Conservation (phyloP, 345 rosid genomes). For the Syzygium oleosum region DNA sequence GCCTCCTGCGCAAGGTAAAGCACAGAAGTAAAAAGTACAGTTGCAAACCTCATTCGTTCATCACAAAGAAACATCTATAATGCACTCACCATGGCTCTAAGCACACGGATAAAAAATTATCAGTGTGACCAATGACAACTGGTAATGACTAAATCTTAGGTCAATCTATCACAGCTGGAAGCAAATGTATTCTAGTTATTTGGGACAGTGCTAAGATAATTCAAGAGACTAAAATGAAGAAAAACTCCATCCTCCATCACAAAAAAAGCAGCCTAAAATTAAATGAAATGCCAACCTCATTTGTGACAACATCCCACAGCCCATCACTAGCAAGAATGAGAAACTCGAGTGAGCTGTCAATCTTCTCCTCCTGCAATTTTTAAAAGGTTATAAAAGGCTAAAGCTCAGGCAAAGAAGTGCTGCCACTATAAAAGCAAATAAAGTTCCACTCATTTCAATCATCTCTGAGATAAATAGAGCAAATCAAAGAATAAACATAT, state of each 20-base stretch:
- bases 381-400: background rate
- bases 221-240: background rate
- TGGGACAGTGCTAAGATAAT: background rate
- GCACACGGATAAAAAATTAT: background rate
- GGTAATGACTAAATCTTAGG: background rate
- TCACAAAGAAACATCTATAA: background rate
- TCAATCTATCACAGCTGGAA: background rate
- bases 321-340: slow-evolving; percentile 99
- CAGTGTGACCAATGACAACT: background rate
- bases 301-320: slow-evolving; percentile 95
- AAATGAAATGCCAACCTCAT: slow-evolving; percentile 47
- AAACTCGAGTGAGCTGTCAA: slow-evolving; percentile 93
- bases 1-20: slow-evolving; percentile 55
- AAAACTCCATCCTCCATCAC: background rate
- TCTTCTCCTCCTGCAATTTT: slow-evolving; percentile 75
- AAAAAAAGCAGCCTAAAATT: background rate
- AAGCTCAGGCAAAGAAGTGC: background rate
- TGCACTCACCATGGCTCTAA: background rate
- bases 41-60: background rate
- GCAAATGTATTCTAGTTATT: background rate
- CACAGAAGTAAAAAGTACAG: background rate
- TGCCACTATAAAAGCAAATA: background rate
- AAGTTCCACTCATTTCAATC: background rate
- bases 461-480: background rate
- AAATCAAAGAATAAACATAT: background rate